phyloP scores from a whole-genome alignment of 1,139 yeast genomes.

The Debaryomyces subglobosus region DNA sequence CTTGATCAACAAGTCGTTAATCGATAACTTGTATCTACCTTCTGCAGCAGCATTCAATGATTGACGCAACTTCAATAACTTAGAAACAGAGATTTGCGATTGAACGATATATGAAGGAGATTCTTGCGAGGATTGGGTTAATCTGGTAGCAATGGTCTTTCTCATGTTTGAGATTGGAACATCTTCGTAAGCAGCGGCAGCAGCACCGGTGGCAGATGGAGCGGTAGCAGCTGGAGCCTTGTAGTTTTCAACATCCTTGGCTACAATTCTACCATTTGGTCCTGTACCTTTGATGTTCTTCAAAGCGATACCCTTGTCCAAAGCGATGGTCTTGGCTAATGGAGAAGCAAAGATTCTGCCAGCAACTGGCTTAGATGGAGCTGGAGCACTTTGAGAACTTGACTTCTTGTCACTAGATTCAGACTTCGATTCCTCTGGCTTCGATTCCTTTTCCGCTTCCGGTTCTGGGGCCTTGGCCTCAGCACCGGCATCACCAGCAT shows the following conservation, averaged over 20 bases:
- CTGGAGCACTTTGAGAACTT: constrained; percentile 19
- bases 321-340: constrained; percentile 88
- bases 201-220: constrained; percentile 48
- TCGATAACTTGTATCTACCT: constrained; percentile 88
- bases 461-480: constrained; percentile 23
- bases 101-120: constrained; percentile 94
- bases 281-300: constrained; percentile 89
- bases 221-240: constrained; percentile 51
- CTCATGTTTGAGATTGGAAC: constrained; percentile 91
- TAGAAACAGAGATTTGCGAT: constrained; percentile 81
- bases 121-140: constrained; percentile 80
- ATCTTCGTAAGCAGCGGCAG: constrained; percentile 70
- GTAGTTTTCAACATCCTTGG: constrained; percentile 82
- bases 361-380: constrained; percentile 29
- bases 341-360: constrained; percentile 94
- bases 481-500: constrained; percentile 58
- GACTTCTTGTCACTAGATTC: constrained; percentile 28
- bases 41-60: constrained; percentile 84
- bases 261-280: constrained; percentile 91
- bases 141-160: constrained; percentile 88
- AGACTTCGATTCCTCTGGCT: constrained; percentile 21
- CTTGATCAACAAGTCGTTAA: constrained; percentile 91
- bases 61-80: constrained; percentile 88
- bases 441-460: constrained; percentile 30
- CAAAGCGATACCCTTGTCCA: constrained; percentile 88